These are phyloP conservation scores for Monoraphidium neglectum DNA, from an alignment of 139 green algal genomes.

Conservation along the genomic window DNA sequence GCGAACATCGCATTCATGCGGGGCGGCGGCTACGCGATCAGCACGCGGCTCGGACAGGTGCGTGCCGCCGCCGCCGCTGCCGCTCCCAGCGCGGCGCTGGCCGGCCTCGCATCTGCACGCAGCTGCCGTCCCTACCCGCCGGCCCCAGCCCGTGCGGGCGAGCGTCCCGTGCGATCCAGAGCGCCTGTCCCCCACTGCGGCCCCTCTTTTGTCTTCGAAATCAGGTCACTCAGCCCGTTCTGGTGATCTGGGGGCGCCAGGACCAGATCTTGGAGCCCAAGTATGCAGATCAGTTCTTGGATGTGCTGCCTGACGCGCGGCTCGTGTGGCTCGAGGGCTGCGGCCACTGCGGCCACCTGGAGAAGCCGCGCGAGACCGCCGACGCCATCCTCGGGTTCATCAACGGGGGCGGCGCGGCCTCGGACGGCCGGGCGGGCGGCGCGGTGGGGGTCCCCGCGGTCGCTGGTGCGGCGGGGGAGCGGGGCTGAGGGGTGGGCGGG, in stretches of 20 bases:
- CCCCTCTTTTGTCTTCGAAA: not conserved
- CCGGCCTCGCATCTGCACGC: too few relatives aligned
- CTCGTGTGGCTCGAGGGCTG: conserved; percentile 80
- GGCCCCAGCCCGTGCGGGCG: too few relatives aligned
- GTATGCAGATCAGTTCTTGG: conserved; percentile 58
- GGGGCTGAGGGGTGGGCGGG: too few relatives aligned
- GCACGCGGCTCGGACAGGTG: conserved; percentile 37
- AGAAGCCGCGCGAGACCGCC: conserved; percentile 69
- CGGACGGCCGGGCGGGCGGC: not conserved
- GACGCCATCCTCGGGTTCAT: conserved; percentile 30
- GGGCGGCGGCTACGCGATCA: conserved; percentile 85
- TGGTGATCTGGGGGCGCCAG: conserved; percentile 93
- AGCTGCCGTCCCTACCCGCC: too few relatives aligned
- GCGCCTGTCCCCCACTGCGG: not conserved
- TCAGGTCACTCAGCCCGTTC: conserved; percentile 62
- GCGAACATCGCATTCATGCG: conserved; percentile 92
- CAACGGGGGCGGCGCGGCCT: not conserved
- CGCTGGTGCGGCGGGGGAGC: not conserved
- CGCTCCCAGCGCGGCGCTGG: too few relatives aligned
- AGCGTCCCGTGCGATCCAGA: not conserved
- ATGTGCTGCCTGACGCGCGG: conserved; percentile 47
- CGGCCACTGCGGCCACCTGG: conserved; percentile 87
- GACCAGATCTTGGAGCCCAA: conserved; percentile 81
- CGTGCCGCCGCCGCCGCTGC: too few relatives aligned
- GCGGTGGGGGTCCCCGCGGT: too few relatives aligned